phyloP scores from a whole-genome alignment of 129 eudicot genomes.

The Kitagawia praeruptora region DNA sequence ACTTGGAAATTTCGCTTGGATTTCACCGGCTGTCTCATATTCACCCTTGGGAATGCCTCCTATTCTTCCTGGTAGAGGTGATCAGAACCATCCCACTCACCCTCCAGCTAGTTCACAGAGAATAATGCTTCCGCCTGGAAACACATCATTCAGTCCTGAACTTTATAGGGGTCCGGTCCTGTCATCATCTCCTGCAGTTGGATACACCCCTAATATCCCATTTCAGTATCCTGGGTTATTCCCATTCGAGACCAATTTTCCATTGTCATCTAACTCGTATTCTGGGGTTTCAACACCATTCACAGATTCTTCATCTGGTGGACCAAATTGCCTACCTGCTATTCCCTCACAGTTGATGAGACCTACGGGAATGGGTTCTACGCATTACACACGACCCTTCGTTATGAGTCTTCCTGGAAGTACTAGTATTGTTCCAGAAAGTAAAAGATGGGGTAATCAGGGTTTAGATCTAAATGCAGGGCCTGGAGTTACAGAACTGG shows the following conservation, averaged over 20 bases:
- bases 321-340: conserved; percentile 45
- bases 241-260: conserved; percentile 48
- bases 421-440: conserved; percentile 36
- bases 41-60: conserved; percentile 39
- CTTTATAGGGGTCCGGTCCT: conserved; percentile 40
- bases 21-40: conserved; percentile 45
- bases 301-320: conserved; percentile 50
- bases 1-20: conserved; percentile 47
- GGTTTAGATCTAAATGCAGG: conserved; percentile 84
- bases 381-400: conserved; percentile 57
- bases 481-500: conserved; percentile 40
- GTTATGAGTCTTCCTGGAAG: conserved; percentile 48
- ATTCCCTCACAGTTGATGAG: conserved; percentile 49
- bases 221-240: conserved; percentile 37
- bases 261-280: conserved; percentile 44
- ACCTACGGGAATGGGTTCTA: conserved; percentile 32
- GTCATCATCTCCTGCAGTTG: conserved; percentile 52
- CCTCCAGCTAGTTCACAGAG: conserved; percentile 29
- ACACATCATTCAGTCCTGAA: conserved; percentile 30
- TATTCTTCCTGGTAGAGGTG: conserved; percentile 38
- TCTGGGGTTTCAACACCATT: conserved; percentile 43
- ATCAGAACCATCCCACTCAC: conserved; percentile 31
- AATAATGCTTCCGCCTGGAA: conserved; percentile 28
- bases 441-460: conserved; percentile 56
- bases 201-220: conserved; percentile 30